phyloP scores from a whole-genome alignment of 1,284 basidiomycete species.

The Moesziomyces antarcticus region DNA sequence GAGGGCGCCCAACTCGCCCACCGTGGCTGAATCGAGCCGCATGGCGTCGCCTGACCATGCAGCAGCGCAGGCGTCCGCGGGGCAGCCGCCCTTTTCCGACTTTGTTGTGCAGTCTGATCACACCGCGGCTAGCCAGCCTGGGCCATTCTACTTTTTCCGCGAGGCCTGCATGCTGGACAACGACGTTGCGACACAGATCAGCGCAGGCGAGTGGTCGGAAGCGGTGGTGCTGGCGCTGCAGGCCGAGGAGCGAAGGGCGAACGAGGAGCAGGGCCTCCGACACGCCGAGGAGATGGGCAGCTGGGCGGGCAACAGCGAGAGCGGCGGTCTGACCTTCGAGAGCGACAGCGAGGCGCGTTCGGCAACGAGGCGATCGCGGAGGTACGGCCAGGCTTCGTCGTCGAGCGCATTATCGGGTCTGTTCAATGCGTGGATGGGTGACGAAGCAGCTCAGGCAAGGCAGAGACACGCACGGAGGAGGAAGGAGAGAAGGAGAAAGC shows the following conservation, averaged over 20 bases:
- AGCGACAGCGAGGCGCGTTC: constrained; percentile 39
- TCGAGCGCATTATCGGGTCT: constrained; percentile 13
- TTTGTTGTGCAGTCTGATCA: constrained; percentile 27
- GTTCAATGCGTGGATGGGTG: constrained; percentile 20
- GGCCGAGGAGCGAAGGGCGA: constrained; percentile 17
- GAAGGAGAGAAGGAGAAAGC: background rate
- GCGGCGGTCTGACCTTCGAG: constrained; percentile 42
- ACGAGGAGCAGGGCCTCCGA: constrained; percentile 30
- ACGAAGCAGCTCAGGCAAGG: background rate
- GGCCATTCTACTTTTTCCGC: constrained; percentile 38
- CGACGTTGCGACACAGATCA: constrained; percentile 25
- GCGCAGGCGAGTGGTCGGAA: constrained; percentile 35
- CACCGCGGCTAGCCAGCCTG: constrained; percentile 21
- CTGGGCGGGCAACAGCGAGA: constrained; percentile 39
- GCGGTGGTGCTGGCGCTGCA: constrained; percentile 30
- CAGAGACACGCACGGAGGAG: no score
- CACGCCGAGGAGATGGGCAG: constrained; percentile 51
- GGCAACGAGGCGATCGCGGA: constrained; percentile 2
- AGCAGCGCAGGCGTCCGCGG: background rate
- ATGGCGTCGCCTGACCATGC: constrained; percentile 24
- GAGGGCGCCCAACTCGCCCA: constrained; percentile 29
- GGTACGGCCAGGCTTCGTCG: constrained; percentile 2
- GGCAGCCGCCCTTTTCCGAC: constrained; percentile 23
- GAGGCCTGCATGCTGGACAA: constrained; percentile 39
- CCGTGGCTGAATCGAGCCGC: constrained; percentile 17